phyloP scores from a whole-genome alignment of 2,329 filamentous ascomycete genomes.

The Coniochaeta hoffmannii region DNA sequence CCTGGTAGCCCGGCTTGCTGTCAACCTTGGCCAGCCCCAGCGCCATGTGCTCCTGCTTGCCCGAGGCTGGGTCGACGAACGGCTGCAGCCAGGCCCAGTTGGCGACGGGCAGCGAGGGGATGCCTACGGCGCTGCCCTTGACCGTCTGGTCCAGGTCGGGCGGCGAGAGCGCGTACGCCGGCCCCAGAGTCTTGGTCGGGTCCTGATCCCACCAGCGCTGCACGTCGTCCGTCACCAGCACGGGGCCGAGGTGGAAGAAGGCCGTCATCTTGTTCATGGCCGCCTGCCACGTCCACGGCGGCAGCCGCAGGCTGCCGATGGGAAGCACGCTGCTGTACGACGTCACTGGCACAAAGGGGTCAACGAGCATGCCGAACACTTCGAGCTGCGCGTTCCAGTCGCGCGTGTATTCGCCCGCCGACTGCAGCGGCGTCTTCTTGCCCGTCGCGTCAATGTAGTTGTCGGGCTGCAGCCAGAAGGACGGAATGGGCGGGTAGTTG shows the following conservation, averaged over 20 bases:
- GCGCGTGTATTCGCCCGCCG: not conserved
- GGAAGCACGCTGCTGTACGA: conserved; percentile 27
- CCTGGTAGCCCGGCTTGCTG: no score
- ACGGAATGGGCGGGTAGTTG: conserved; percentile 6
- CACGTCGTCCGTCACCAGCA: conserved; percentile 18
- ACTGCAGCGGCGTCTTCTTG: not conserved
- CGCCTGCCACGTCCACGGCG: conserved; percentile 27
- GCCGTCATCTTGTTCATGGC: conserved; percentile 30
- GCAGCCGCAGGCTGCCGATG: conserved; percentile 17
- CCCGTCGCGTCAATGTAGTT: not conserved
- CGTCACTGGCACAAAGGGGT: conserved; percentile 29
- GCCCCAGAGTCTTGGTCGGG: no score
- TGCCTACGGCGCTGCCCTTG: no score
- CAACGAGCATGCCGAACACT: conserved; percentile 24
- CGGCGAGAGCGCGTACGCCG: no score
- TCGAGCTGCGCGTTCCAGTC: not conserved
- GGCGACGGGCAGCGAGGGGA: no score
- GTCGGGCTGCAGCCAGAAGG: conserved; percentile 16
- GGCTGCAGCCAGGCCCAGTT: no score
- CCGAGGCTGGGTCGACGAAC: no score
- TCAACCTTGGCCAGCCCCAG: no score
- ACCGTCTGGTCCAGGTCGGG: no score
- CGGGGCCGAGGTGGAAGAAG: conserved; percentile 31
- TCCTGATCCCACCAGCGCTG: not conserved
- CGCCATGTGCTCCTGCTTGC: no score